Base-by-base conservation (phyloP, 2,329 filamentous ascomycete species). In the Paecilomyces variotii region DNA sequence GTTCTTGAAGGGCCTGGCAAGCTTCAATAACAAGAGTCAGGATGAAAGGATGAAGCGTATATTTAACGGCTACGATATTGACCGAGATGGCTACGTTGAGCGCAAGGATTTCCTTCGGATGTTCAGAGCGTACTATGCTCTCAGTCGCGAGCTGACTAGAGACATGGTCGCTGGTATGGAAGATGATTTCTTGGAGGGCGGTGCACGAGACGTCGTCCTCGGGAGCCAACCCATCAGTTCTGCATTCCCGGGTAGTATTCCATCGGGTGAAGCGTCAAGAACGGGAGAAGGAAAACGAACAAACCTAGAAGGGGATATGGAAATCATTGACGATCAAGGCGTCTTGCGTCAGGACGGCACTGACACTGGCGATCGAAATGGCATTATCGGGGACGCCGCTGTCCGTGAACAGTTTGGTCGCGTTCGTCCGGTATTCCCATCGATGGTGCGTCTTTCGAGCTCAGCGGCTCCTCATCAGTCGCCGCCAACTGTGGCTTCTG, bases 21-120 rank as follows among this genome's bases (percentile, higher is more conserved):
- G 82, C 55, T 76, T 87, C 59, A 82, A 84, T 60, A 79, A 81
- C 27, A 81, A 82, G 57, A 77, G 77, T 57, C 80, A 81, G 26
- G 76, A 88, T 65, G 85, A 90, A 64, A 86, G 89, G 62, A 79
- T 93, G 50, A 80, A 77, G 59, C 84, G 87, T 60, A 87, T 94
- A 2, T 95, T 97, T 69, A 84, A 90, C 58, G 92, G 91, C 11
- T 97, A 96, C 68, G 94, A 99, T 68, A 84, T 96, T 55, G 90
- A 97, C 66, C 83, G 84, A 0, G 92, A 97, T 74, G 92, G 92
- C 10, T 95, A 84, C 64, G 87, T 97, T 50, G 87, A 87, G 66
- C 84, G 94, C 14, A 87, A 87, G 65, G 93, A 99, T 71, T 95
- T 97, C 66, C 75, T 97, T 32, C 86, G 92, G 58, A 88, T 99